Evolutionary conservation across 768 basidiomycete species (phyloP).

Genomic region (Mycena rebaudengoi): DNA sequence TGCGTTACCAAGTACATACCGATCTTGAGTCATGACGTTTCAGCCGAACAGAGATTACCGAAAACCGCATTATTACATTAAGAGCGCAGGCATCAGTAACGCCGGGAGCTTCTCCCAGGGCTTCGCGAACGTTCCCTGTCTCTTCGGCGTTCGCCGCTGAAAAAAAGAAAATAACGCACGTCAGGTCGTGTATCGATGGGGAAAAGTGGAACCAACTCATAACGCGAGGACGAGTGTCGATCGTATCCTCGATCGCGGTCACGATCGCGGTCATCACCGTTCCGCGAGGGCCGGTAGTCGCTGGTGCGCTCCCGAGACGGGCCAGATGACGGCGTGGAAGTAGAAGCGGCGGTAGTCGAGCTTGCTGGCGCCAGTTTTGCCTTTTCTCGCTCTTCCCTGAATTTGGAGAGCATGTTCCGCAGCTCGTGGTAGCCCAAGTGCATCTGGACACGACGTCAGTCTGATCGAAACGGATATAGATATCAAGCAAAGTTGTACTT

Average conservation of each 20-base stretch:
- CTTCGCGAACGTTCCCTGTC: constrained; percentile 81
- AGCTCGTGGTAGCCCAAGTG: constrained; percentile 99
- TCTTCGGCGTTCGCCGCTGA: constrained; percentile 69
- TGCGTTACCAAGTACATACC: no score
- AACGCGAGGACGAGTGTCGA: constrained; percentile 71
- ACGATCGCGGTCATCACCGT: constrained; percentile 69
- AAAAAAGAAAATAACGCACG: constrained; percentile 26
- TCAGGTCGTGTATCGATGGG: constrained; percentile 29
- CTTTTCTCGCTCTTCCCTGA: constrained; percentile 91
- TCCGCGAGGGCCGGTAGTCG: constrained; percentile 68
- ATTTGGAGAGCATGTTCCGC: constrained; percentile 90
- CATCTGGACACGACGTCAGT: constrained; percentile 67
- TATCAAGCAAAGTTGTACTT: constrained; percentile 66
- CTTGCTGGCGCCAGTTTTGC: constrained; percentile 66
- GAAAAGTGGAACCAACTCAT: constrained; percentile 59
- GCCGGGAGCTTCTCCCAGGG: constrained; percentile 62
- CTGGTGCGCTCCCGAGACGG: constrained; percentile 47
- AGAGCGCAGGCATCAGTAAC: constrained; percentile 50
- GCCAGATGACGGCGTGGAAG: constrained; percentile 48
- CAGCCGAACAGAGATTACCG: constrained; percentile 21
- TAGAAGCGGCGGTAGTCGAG: constrained; percentile 45
- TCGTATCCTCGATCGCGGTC: constrained; percentile 72
- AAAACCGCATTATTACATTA: neutral
- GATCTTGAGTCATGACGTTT: neutral
- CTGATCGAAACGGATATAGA: constrained; percentile 35